Conservation (phyloP, 768 basidiomycete species). For the Suillus subalutaceus region DNA sequence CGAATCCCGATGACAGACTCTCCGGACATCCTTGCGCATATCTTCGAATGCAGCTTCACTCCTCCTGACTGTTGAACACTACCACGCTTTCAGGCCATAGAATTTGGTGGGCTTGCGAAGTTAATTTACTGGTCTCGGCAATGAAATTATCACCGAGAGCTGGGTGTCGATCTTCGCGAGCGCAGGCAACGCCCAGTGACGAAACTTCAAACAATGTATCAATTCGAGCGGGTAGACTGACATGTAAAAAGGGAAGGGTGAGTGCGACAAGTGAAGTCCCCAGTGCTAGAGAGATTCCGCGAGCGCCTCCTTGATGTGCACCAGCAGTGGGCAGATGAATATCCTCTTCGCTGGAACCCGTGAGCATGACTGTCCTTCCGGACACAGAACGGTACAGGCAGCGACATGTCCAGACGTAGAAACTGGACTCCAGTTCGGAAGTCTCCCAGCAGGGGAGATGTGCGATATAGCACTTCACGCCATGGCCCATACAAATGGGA, state of each 20-base stretch:
- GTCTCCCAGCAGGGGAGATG: slow-evolving; percentile 70
- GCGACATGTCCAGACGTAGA: slow-evolving; percentile 28
- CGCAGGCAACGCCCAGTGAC: slow-evolving; percentile 65
- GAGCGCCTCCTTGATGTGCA: background rate
- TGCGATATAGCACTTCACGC: slow-evolving; percentile 57
- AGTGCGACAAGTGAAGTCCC: slow-evolving; percentile 45
- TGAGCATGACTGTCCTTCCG: slow-evolving; percentile 56
- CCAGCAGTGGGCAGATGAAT: slow-evolving; percentile 9
- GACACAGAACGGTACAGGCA: slow-evolving; percentile 25
- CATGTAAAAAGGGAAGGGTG: slow-evolving; percentile 57
- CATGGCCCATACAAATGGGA: slow-evolving; percentile 72
- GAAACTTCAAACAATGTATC: slow-evolving; percentile 44
- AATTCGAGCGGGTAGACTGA: slow-evolving; percentile 42
- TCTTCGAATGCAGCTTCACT: slow-evolving; percentile 48
- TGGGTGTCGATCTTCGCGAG: slow-evolving; percentile 45
- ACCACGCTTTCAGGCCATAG: slow-evolving; percentile 86
- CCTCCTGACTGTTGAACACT: slow-evolving; percentile 53
- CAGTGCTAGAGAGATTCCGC: slow-evolving; percentile 38
- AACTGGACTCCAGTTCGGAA: slow-evolving; percentile 62
- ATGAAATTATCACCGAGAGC: slow-evolving; percentile 63
- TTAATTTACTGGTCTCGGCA: slow-evolving; percentile 49
- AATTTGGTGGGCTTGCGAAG: slow-evolving; percentile 51
- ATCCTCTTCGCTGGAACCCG: slow-evolving; percentile 39
- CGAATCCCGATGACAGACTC: slow-evolving; percentile 64
- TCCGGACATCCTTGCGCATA: slow-evolving; percentile 39